Percentiles rank a stretch among this genome's conserved stretches.
Evolutionary conservation across 139 green algal species (phyloP).

Genomic region (Dunaliella sp.): DNA sequence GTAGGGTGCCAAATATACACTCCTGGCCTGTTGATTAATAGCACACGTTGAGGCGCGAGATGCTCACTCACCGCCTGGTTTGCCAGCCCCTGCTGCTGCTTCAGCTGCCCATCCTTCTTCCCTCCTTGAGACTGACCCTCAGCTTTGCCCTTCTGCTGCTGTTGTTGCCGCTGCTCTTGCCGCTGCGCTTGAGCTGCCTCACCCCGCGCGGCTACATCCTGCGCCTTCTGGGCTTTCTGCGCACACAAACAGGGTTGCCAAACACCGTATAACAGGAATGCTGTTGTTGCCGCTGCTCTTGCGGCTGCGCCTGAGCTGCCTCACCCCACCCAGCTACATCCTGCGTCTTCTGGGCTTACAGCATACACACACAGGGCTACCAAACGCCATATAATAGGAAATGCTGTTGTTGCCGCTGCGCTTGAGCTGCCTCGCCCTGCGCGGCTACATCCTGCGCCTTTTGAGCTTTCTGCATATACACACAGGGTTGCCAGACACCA

Average conservation of each 20-base stretch:
- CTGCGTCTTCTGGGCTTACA: too few relatives aligned
- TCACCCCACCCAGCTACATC: too few relatives aligned
- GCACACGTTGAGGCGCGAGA: too few relatives aligned
- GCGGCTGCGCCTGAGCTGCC: too few relatives aligned
- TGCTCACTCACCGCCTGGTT: too few relatives aligned
- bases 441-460: conserved; percentile 17
- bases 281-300: conserved; percentile 21
- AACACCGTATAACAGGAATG: conserved; percentile 13
- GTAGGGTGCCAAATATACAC: too few relatives aligned
- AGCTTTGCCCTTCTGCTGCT: not conserved
- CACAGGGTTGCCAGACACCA: not conserved
- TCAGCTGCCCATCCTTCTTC: conserved; percentile 4
- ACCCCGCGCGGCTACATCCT: conserved; percentile 5
- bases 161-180: conserved; percentile 19
- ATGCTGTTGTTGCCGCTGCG: too few relatives aligned
- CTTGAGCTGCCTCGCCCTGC: not conserved
- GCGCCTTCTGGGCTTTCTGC: conserved; percentile 9
- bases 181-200: not conserved
- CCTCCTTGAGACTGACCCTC: conserved; percentile 2
- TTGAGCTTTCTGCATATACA: not conserved
- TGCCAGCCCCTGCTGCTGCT: not conserved
- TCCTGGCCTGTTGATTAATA: too few relatives aligned
- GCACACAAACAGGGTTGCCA: not conserved
- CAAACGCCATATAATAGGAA: too few relatives aligned
- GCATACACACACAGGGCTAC: too few relatives aligned